Conservation (phyloP, 495 filamentous ascomycete species). For the Trichocladium antarcticum region DNA sequence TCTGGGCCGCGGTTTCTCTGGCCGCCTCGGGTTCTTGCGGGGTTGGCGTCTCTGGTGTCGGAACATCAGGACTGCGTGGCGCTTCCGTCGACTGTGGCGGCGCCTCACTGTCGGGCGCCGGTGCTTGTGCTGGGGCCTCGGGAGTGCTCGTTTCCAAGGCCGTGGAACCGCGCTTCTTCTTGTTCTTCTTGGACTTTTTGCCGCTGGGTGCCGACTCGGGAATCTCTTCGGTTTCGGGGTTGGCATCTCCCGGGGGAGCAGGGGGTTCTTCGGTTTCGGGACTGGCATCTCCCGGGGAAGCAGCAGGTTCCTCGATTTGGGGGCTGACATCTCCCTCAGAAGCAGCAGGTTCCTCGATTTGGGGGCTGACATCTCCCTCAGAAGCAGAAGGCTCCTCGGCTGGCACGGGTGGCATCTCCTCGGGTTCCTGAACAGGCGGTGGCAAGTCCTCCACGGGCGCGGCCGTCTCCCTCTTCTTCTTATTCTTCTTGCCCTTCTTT, state of each 20-base stretch:
- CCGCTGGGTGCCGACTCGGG: not conserved
- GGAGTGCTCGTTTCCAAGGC: not conserved
- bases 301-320: not conserved
- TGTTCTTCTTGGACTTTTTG: conserved; percentile 23
- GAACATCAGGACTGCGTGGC: not conserved
- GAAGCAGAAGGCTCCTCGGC: not conserved
- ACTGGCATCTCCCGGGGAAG: not conserved
- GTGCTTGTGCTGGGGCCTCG: not conserved
- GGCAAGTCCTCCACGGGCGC: not conserved
- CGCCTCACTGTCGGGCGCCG: not conserved
- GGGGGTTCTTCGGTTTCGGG: not conserved
- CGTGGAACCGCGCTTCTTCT: conserved; percentile 8
- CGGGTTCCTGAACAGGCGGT: not conserved
- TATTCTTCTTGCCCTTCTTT: conserved; percentile 21
- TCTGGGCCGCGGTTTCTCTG: not conserved
- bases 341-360: not conserved
- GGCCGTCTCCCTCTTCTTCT: not conserved
- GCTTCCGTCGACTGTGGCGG: not conserved
- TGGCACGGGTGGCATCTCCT: not conserved
- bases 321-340: not conserved
- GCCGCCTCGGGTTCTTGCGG: not conserved
- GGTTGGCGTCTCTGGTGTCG: not conserved
- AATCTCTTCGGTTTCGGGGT: not conserved
- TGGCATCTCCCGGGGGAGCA: not conserved
- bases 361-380: not conserved